Evolutionary conservation across 306 rosid species (phyloP).

Genomic region (Sphenostylis stenocarpa): DNA sequence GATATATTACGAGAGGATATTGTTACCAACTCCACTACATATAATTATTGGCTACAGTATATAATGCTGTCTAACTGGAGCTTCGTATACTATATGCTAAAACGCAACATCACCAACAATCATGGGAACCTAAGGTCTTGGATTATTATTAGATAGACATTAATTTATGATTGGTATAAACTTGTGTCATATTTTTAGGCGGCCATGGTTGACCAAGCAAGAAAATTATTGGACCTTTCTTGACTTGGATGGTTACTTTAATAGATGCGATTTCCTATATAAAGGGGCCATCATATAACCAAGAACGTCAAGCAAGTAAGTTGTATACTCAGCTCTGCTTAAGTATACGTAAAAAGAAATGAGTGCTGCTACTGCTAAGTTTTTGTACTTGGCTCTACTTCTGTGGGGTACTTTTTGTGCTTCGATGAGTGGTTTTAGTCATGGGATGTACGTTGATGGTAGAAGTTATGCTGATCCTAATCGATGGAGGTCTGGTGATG

Average conservation of each 20-base stretch:
- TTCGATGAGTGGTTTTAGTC: constrained; percentile 35
- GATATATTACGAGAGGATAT: constrained; percentile 25
- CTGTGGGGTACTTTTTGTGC: constrained; percentile 24
- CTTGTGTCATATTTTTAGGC: constrained; percentile 33
- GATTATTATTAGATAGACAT: constrained; percentile 5
- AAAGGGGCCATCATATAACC: constrained; percentile 10
- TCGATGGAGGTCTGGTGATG: constrained; percentile 28
- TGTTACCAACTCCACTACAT: constrained; percentile 49
- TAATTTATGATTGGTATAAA: neutral
- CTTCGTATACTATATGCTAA: constrained; percentile 6
- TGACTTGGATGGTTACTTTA: constrained; percentile 17
- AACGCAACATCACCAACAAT: constrained; percentile 24
- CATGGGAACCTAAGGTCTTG: constrained; percentile 1
- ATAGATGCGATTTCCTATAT: constrained; percentile 25
- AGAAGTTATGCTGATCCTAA: constrained; percentile 34
- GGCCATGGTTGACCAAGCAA: constrained; percentile 45
- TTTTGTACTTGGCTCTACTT: constrained; percentile 22
- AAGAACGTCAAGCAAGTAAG: constrained; percentile 21
- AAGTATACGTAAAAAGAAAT: neutral
- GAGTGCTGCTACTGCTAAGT: constrained; percentile 26
- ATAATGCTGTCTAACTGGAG: constrained; percentile 31
- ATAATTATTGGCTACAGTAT: neutral
- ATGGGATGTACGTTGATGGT: constrained; percentile 34
- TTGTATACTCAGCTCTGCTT: constrained; percentile 14
- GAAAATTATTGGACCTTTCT: constrained; percentile 27